These are phyloP conservation scores for Tulasnella calospora DNA, from an alignment of 768 basidiomycete species.

Conservation along the genomic window DNA sequence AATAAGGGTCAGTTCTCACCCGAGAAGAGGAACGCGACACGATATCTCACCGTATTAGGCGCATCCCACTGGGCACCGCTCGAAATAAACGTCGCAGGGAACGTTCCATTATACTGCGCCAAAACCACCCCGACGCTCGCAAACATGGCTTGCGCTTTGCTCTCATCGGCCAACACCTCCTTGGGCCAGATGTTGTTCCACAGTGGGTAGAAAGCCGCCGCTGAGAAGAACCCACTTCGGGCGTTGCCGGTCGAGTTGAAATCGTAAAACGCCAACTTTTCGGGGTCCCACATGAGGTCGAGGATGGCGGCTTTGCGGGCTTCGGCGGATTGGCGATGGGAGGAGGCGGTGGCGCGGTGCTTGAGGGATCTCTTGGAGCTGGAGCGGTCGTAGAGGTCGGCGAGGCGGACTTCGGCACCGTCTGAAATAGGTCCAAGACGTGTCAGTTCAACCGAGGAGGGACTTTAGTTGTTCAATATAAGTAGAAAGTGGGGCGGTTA, in stretches of 20 bases:
- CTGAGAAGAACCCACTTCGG: constrained; percentile 62
- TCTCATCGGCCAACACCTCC: constrained; percentile 53
- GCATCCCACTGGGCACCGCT: constrained; percentile 74
- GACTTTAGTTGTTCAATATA: background rate
- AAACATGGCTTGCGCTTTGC: constrained; percentile 67
- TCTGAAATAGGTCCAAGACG: constrained; percentile 41
- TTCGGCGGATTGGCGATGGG: constrained; percentile 54
- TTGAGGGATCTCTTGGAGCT: background rate
- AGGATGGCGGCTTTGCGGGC: constrained; percentile 63
- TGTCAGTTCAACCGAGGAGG: background rate
- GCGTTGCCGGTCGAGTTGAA: constrained; percentile 69
- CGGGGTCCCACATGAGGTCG: constrained; percentile 80
- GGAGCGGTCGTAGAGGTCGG: constrained; percentile 48
- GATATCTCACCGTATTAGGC: constrained; percentile 17
- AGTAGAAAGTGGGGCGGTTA: constrained; percentile 11
- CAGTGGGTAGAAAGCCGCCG: constrained; percentile 74
- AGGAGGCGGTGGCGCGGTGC: constrained; percentile 26
- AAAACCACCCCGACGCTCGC: constrained; percentile 69
- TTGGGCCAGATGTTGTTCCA: constrained; percentile 83
- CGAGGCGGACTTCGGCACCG: constrained; percentile 47
- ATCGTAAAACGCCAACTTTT: constrained; percentile 86
- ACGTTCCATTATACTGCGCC: constrained; percentile 79
- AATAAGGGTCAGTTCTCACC: constrained; percentile 1
- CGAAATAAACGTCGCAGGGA: constrained; percentile 71
- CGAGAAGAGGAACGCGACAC: background rate